Evolutionary conservation across 2,329 filamentous ascomycete genomes (phyloP).

Genomic region (Fonsecaea nubica): DNA sequence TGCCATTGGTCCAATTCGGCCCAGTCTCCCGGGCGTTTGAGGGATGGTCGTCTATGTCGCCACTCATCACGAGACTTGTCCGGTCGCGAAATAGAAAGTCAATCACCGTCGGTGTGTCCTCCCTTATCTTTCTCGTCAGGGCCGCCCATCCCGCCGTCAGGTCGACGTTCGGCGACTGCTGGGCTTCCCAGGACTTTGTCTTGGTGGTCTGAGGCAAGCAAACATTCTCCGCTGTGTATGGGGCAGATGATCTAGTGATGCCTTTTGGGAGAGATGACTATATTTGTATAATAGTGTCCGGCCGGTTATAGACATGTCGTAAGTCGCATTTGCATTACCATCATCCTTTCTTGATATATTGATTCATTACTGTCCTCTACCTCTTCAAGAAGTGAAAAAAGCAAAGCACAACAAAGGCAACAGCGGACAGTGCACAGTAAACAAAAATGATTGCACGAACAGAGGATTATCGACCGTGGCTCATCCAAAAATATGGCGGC

Average conservation of each 20-base stretch:
- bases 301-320: neutral
- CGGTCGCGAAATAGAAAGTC: neutral
- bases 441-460: conserved; percentile 10
- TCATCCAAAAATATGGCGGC: conserved; percentile 22
- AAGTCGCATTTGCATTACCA: neutral
- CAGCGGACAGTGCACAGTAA: neutral
- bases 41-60: neutral
- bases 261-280: neutral
- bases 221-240: no score
- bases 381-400: neutral
- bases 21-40: neutral
- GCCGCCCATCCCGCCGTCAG: no score
- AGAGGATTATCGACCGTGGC: conserved; percentile 5
- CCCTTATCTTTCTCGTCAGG: neutral
- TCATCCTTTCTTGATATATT: no score
- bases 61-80: no score
- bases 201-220: neutral
- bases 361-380: neutral
- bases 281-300: conserved; percentile 3
- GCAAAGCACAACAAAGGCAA: neutral
- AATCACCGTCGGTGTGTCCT: conserved; percentile 6
- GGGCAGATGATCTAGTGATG: neutral
- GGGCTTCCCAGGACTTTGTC: neutral
- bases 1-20: neutral
- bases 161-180: conserved; percentile 2